phyloP scores from a whole-genome alignment of 805 yeast species.

The Yarrowia sp. region DNA sequence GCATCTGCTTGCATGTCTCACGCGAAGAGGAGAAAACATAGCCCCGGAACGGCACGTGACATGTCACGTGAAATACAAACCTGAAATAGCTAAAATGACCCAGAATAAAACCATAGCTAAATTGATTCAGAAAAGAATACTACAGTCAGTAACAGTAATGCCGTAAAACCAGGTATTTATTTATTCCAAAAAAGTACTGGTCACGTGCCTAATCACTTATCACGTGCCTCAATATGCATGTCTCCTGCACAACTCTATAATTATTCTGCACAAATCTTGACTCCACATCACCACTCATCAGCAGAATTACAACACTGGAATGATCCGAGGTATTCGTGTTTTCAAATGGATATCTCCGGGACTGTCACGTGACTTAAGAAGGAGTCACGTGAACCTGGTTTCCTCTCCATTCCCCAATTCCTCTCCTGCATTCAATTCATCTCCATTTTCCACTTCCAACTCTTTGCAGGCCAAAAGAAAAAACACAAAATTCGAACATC shows the following conservation, averaged over 20 bases:
- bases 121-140: no score
- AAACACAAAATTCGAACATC: no score
- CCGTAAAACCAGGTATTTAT: no score
- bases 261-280: neutral
- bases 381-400: neutral
- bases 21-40: neutral
- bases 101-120: no score
- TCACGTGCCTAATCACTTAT: neutral
- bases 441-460: neutral
- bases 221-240: neutral
- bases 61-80: neutral
- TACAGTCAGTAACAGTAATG: no score
- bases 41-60: neutral
- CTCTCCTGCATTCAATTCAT: no score
- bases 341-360: neutral
- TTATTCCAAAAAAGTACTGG: no score
- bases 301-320: neutral
- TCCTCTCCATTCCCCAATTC: no score
- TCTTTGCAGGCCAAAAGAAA: neutral
- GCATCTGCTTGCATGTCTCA: neutral
- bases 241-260: neutral
- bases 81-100: no score
- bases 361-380: neutral
- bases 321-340: neutral
- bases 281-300: neutral